These are phyloP conservation scores for Akanthomyces uredinophilus DNA, from an alignment of 2,329 filamentous ascomycete genomes.

Conservation along the genomic window DNA sequence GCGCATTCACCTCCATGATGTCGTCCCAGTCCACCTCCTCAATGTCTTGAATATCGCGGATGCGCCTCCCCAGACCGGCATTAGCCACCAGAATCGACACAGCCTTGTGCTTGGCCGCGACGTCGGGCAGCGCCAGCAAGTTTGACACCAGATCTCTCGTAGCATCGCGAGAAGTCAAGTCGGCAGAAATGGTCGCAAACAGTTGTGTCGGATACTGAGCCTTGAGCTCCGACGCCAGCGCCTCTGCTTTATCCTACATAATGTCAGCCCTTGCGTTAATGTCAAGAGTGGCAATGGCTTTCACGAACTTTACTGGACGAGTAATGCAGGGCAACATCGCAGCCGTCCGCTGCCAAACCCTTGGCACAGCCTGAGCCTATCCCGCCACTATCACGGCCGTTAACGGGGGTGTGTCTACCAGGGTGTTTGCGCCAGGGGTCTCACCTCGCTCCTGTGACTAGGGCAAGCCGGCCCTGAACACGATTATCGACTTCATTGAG, in stretches of 20 bases:
- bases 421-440: not conserved
- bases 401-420: not conserved
- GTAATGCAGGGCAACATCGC: conserved; percentile 31
- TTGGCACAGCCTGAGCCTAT: conserved; percentile 30
- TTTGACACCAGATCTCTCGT: conserved; percentile 22
- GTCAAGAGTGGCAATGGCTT: not conserved
- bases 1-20: conserved; percentile 57
- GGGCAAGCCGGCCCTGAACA: conserved; percentile 25
- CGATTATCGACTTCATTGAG: conserved; percentile 11
- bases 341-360: conserved; percentile 30
- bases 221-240: conserved; percentile 24
- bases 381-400: conserved; percentile 25
- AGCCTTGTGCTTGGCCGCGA: conserved; percentile 22
- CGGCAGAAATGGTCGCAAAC: conserved; percentile 24
- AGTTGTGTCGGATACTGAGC: conserved; percentile 23
- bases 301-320: conserved; percentile 27
- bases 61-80: conserved; percentile 61
- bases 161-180: conserved; percentile 24
- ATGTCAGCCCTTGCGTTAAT: not conserved
- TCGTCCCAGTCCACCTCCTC: conserved; percentile 59
- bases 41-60: conserved; percentile 52
- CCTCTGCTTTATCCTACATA: conserved; percentile 27
- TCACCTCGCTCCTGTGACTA: conserved; percentile 30
- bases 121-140: conserved; percentile 17
- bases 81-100: conserved; percentile 57